Evolutionary conservation across 2,329 filamentous ascomycete genomes (phyloP), one percentile per base, ranked within the genome.

Genomic region (Aspergillus sp.): DNA sequence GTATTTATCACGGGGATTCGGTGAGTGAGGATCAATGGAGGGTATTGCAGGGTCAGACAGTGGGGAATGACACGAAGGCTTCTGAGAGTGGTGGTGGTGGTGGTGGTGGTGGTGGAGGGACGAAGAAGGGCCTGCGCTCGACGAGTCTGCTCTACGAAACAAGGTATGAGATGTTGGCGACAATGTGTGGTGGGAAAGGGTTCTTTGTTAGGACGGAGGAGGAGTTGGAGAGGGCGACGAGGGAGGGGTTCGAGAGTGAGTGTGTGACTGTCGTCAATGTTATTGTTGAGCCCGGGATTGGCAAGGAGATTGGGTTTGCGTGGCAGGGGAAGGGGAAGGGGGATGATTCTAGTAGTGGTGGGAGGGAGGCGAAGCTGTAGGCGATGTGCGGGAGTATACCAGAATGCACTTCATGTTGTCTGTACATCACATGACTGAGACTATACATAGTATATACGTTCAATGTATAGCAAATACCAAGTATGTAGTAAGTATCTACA

Each of bases 251-350:
- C 64, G 69, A 75, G 60, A 77, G 66, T 13, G 70, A 71, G 32
- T 79, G 77, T 12, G 81, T 83, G 0, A 81, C 81, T 1, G 74
- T 86, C 8, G 77, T 86, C 1, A 86, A 86, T 75, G 77, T 86
- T 2, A 78, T 85, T 47, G 81, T 86, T 61, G 82, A 85, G 66
- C 78, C 81, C 30, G 81, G 81, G 0, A 75, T 78, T 59, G 78
- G 76, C 53, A 78, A 79, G 69, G 67, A 68, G 48, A 74, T 76
- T 55, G 69, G 70, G 12, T 76, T 76, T 69, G 74, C 73, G 3
- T 77, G 74, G 74, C 70, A 75, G 63, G 69, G 70, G 7, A 63
- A 63, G 28, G 28, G 1, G 3, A 30, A 36, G 32, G 32, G 32
- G 5, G 32, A 36, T 36, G 12, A 5, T 36, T 13, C 32, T 15